Evolutionary conservation across 352 stramenopile genomes (phyloP).

Genomic region (Globisporangium paddicum): DNA sequence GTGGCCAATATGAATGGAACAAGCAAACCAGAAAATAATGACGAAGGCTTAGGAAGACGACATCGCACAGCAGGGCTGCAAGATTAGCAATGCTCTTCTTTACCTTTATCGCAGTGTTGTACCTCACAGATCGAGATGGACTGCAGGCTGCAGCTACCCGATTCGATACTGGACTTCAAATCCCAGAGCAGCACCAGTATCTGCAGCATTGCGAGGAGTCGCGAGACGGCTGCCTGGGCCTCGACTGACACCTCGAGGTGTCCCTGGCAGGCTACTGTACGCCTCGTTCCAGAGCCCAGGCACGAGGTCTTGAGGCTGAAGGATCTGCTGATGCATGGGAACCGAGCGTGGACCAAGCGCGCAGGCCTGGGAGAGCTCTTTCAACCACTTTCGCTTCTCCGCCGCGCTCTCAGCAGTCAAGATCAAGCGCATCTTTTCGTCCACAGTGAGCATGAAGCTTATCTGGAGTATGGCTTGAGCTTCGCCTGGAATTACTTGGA

Average conservation of each 20-base stretch:
- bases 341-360: slow-evolving; percentile 1
- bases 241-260: background rate
- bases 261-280: background rate
- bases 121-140: too few relatives aligned
- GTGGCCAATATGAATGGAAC: background rate
- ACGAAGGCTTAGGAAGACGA: background rate
- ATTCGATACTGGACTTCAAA: slow-evolving; percentile 41
- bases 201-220: background rate
- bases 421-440: slow-evolving; percentile 17
- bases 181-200: slow-evolving; percentile 16
- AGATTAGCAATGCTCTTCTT: background rate
- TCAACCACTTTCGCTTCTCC: slow-evolving; percentile 53
- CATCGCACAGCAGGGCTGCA: background rate
- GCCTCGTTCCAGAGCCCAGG: background rate
- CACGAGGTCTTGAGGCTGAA: background rate
- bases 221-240: background rate
- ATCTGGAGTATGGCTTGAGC: slow-evolving; percentile 23
- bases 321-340: slow-evolving; percentile 6
- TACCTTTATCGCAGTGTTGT: background rate
- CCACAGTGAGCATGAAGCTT: slow-evolving; percentile 33
- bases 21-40: background rate
- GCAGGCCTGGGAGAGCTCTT: slow-evolving; percentile 22
- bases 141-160: background rate
- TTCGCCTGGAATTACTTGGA: slow-evolving; percentile 11
- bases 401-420: slow-evolving; percentile 33